Conservation (phyloP, 148 eudicot genomes). For the Hydrangea macrophylla region DNA sequence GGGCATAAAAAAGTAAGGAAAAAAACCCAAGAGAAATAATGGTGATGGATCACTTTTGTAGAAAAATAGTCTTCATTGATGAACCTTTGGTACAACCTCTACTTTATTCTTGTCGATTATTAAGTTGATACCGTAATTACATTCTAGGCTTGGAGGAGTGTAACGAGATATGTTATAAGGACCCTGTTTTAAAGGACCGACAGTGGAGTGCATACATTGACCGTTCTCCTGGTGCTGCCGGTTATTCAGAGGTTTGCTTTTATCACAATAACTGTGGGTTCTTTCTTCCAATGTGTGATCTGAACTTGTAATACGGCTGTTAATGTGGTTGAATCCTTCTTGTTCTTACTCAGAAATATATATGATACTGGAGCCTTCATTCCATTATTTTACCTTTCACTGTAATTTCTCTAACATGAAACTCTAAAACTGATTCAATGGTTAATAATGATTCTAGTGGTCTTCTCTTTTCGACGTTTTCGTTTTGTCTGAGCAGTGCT, state of each 20-base stretch:
- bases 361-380: background rate
- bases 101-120: conserved; percentile 8
- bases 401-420: too few species aligned
- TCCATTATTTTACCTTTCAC: background rate
- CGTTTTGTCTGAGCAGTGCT: too few species aligned
- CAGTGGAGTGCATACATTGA: conserved; percentile 98
- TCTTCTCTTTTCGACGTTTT: too few species aligned
- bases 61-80: background rate
- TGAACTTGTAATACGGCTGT: background rate
- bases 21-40: too few species aligned
- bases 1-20: too few species aligned
- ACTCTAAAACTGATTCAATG: too few species aligned
- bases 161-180: conserved; percentile 92
- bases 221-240: conserved; percentile 90
- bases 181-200: conserved; percentile 88
- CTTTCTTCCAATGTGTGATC: background rate
- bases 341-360: background rate
- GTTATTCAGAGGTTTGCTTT: conserved; percentile 72
- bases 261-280: background rate
- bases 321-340: background rate
- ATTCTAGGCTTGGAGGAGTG: conserved; percentile 64
- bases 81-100: background rate
- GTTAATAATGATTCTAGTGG: too few species aligned
- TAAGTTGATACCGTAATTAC: background rate
- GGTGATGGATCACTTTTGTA: background rate